phyloP scores from a whole-genome alignment of 225 moss, liverwort and hornwort species.

The Straminergon stramineum region DNA sequence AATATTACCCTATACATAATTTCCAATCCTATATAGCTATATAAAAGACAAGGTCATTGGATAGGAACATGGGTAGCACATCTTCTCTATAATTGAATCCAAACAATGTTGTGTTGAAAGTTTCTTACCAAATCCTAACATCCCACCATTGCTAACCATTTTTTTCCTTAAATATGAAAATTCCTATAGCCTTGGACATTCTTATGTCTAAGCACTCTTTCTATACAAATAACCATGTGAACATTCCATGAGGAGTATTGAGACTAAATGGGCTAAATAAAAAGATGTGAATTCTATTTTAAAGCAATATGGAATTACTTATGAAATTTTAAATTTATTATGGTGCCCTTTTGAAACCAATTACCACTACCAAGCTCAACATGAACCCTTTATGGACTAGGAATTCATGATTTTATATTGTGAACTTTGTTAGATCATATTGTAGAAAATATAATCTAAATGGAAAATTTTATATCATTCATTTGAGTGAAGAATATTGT shows the following conservation, averaged over 20 bases:
- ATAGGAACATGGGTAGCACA: neutral
- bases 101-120: neutral
- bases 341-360: neutral
- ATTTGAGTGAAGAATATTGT: too few relatives aligned
- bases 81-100: neutral
- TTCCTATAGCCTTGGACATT: neutral
- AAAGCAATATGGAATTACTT: neutral
- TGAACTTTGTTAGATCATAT: too few relatives aligned
- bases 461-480: too few relatives aligned
- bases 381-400: too few relatives aligned
- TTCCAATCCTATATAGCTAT: neutral
- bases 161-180: neutral
- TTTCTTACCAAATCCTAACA: neutral
- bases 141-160: neutral
- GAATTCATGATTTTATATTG: too few relatives aligned
- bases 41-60: neutral
- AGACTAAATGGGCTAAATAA: neutral
- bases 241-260: neutral
- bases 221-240: neutral
- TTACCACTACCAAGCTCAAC: neutral
- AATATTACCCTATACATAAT: fast-evolving
- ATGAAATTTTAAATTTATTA: neutral
- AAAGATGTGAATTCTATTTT: neutral
- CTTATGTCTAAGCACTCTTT: neutral
- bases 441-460: too few relatives aligned